These are phyloP conservation scores for Exophiala dermatitidis DNA, from an alignment of 2,329 filamentous ascomycete genomes.

Conservation along the genomic window DNA sequence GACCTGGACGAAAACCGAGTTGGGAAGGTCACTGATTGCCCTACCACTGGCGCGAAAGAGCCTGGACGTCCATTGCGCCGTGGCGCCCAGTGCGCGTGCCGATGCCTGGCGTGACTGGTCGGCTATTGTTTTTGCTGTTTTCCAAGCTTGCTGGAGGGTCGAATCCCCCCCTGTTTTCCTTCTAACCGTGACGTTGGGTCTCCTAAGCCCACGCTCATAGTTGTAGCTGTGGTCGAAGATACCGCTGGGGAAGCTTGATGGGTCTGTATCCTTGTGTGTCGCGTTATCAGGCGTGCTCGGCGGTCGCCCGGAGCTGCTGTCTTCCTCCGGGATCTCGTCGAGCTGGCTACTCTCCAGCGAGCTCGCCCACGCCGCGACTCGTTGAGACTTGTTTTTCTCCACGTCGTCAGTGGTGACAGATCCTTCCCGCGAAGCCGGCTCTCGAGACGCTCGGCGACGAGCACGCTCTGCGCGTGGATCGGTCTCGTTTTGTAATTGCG, in stretches of 20 bases:
- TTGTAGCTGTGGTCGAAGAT: constrained; percentile 27
- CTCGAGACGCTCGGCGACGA: constrained; percentile 25
- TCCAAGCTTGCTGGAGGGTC: constrained; percentile 3
- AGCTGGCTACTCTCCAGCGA: constrained; percentile 20
- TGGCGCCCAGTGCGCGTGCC: background rate
- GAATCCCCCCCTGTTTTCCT: constrained; percentile 7
- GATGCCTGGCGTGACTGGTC: constrained; percentile 1
- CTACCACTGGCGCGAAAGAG: constrained; percentile 7
- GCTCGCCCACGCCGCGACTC: constrained; percentile 24
- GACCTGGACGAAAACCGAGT: constrained; percentile 14
- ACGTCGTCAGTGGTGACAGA: constrained; percentile 18
- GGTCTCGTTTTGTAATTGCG: constrained; percentile 17
- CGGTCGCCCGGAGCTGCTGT: constrained; percentile 1
- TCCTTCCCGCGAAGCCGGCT: constrained; percentile 19
- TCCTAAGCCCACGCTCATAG: constrained; percentile 24
- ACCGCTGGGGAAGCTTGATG: constrained; percentile 26
- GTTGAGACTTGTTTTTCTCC: constrained; percentile 15
- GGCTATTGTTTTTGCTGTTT: constrained; percentile 1
- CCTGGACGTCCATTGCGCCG: constrained; percentile 11
- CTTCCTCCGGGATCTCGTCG: constrained; percentile 24
- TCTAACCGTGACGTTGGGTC: constrained; percentile 16
- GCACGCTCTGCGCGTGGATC: constrained; percentile 21
- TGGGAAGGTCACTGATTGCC: constrained; percentile 17
- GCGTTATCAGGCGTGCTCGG: constrained; percentile 12
- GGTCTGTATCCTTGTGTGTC: constrained; percentile 19